Conservation (phyloP, 2,329 filamentous ascomycete species). For the Achaetomium macrosporum region DNA sequence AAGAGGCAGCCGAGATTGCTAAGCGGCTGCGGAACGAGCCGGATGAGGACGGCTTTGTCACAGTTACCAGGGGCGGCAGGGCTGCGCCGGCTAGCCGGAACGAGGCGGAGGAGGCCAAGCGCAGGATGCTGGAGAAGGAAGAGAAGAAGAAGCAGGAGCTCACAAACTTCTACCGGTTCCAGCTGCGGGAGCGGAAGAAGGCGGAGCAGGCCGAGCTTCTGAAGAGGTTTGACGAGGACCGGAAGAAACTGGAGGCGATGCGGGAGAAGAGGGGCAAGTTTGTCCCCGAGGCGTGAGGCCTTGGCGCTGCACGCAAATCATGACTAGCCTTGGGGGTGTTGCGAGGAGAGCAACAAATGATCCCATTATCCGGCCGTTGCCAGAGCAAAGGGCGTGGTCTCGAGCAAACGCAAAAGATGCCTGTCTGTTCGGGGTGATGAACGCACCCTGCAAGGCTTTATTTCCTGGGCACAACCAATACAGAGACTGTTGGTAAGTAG, state of each 20-base stretch:
- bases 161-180: conserved; percentile 78
- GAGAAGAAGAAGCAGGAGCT: conserved; percentile 57
- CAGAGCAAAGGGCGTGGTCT: not conserved
- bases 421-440: not conserved
- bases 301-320: no score
- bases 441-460: not conserved
- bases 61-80: conserved; percentile 73
- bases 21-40: conserved; percentile 68
- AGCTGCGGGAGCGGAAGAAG: conserved; percentile 74
- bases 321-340: not conserved
- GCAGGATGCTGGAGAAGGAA: conserved; percentile 57
- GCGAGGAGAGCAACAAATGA: not conserved
- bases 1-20: conserved; percentile 54
- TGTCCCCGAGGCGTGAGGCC: conserved; percentile 40
- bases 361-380: not conserved
- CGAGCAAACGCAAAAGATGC: not conserved
- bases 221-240: conserved; percentile 70
- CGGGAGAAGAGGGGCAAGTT: conserved; percentile 60
- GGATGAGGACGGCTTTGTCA: conserved; percentile 93
- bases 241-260: conserved; percentile 64
- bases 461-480: not conserved
- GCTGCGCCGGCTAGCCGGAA: conserved; percentile 67
- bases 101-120: conserved; percentile 57
- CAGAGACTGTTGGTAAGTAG: conserved; percentile 14
- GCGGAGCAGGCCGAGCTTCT: conserved; percentile 63